phyloP scores from a whole-genome alignment of 1,139 yeast genomes.

The Geotrichum fermentans region DNA sequence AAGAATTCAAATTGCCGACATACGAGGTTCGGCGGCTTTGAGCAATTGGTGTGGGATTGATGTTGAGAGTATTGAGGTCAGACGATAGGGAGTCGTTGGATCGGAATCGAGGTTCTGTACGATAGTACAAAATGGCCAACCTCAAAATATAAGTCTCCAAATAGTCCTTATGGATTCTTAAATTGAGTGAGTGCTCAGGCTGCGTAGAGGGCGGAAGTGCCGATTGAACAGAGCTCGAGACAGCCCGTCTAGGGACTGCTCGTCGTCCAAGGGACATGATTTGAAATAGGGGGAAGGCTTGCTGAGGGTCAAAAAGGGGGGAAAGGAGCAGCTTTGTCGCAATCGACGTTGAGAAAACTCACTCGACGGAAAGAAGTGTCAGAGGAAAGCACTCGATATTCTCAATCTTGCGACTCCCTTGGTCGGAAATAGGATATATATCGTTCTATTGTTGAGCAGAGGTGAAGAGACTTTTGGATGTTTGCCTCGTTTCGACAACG shows the following conservation, averaged over 20 bases:
- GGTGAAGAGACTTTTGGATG: too few species aligned
- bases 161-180: conserved; percentile 28
- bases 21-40: conserved; percentile 15
- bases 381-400: too few species aligned
- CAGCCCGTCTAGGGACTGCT: conserved; percentile 12
- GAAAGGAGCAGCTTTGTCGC: too few species aligned
- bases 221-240: not conserved
- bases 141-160: conserved; percentile 35
- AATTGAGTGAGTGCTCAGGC: not conserved
- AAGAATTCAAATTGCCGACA: not conserved
- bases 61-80: conserved; percentile 1
- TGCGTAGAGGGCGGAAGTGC: not conserved
- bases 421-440: too few species aligned
- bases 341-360: too few species aligned
- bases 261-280: conserved; percentile 6
- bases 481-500: too few species aligned
- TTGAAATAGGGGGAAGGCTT: too few species aligned
- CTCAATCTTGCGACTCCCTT: too few species aligned
- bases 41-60: not conserved
- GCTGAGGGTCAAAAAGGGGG: too few species aligned
- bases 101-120: conserved; percentile 33
- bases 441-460: too few species aligned
- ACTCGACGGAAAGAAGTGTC: too few species aligned
- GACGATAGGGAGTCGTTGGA: conserved; percentile 3
- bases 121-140: conserved; percentile 34